A percentile compares a stretch with the other conserved stretches of the same genome.
phyloP scores from a whole-genome alignment of 2,329 filamentous ascomycete species.

The Nannizziopsis barbatae region DNA sequence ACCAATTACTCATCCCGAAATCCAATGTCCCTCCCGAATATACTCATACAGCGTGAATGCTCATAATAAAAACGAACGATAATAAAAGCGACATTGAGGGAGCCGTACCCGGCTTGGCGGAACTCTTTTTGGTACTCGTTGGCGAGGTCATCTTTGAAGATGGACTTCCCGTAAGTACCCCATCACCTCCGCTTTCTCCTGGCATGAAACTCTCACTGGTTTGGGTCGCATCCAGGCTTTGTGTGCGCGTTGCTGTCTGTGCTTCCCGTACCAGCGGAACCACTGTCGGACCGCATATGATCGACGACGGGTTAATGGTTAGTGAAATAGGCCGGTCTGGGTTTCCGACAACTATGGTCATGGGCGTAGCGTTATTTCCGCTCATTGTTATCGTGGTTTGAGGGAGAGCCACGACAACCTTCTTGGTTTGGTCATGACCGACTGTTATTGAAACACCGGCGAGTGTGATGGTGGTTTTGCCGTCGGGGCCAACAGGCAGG shows the following conservation, averaged over 20 bases:
- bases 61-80: not conserved
- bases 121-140: slow-evolving; percentile 1
- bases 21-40: not conserved
- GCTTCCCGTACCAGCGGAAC: not conserved
- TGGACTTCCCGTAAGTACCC: not conserved
- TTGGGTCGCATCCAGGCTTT: not conserved
- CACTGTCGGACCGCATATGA: slow-evolving; percentile 9
- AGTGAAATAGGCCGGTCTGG: not conserved
- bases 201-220: not conserved
- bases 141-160: not conserved
- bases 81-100: not conserved
- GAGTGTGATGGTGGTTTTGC: slow-evolving; percentile 6
- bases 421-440: not conserved
- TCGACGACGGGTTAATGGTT: slow-evolving; percentile 11
- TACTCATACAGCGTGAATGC: not conserved
- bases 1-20: not conserved
- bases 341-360: slow-evolving; percentile 6
- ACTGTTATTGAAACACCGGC: slow-evolving; percentile 9
- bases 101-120: not conserved
- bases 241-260: not conserved
- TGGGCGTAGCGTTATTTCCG: not conserved
- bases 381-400: slow-evolving; percentile 8
- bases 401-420: not conserved
- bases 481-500: not conserved
- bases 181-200: not conserved